Evolutionary conservation across 495 filamentous ascomycete species (phyloP).

Genomic region (Penicillium turbatum): DNA sequence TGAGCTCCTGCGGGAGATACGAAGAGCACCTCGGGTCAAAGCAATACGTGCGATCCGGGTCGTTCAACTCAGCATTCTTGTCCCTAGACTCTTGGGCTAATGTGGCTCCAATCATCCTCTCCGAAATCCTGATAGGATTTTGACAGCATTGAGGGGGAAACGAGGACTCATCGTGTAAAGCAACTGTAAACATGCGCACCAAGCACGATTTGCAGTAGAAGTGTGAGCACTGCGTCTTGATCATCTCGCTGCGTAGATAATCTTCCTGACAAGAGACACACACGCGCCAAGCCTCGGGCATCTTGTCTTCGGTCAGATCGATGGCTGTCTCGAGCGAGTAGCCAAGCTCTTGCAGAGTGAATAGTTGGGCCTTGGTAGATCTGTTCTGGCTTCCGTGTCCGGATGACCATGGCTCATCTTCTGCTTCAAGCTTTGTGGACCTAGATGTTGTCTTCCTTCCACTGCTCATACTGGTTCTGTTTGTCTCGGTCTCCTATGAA

Average conservation of each 20-base stretch:
- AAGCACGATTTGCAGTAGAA: slow-evolving; percentile 35
- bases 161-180: slow-evolving; percentile 34
- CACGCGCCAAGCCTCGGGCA: neutral
- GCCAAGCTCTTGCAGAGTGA: neutral
- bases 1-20: slow-evolving; percentile 16
- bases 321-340: neutral
- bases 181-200: slow-evolving; percentile 21
- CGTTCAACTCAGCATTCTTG: slow-evolving; percentile 26
- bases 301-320: neutral
- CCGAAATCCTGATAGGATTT: slow-evolving; percentile 12
- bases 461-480: neutral
- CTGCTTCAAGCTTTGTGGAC: neutral
- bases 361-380: neutral
- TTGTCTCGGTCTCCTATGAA: neutral
- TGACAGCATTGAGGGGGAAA: slow-evolving; percentile 42
- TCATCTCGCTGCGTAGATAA: neutral
- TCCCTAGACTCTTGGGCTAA: slow-evolving; percentile 6
- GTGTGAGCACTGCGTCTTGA: slow-evolving; percentile 29
- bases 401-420: neutral
- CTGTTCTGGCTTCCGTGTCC: neutral
- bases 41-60: slow-evolving; percentile 31
- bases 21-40: slow-evolving; percentile 21
- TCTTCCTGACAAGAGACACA: slow-evolving; percentile 1
- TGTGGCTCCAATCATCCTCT: slow-evolving; percentile 8
- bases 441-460: neutral